Evolutionary conservation across 1,284 basidiomycete genomes (phyloP).

Genomic region (Microbotryomycetes sp.): DNA sequence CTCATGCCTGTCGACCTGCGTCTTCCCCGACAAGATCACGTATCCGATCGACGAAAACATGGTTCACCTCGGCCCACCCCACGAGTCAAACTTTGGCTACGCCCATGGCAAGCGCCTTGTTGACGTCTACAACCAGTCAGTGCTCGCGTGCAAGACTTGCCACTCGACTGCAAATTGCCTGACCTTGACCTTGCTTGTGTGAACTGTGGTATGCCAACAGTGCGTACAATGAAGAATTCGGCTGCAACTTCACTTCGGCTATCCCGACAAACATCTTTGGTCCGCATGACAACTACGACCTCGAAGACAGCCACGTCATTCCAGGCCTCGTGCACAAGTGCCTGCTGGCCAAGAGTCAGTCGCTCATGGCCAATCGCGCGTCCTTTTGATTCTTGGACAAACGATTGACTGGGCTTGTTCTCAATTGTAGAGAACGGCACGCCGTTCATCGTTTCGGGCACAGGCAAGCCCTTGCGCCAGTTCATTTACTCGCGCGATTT

Average conservation of each 20-base stretch:
- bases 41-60: constrained; percentile 86
- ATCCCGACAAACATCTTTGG: constrained; percentile 91
- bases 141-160: constrained; percentile 9
- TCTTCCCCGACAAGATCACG: constrained; percentile 70
- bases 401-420: constrained; percentile 2
- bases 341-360: constrained; percentile 70
- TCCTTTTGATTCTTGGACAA: not conserved
- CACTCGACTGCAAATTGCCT: not conserved
- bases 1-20: constrained; percentile 79
- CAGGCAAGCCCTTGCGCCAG: constrained; percentile 78
- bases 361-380: not conserved
- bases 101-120: constrained; percentile 88
- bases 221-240: constrained; percentile 84
- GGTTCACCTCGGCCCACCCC: constrained; percentile 78
- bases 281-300: constrained; percentile 48
- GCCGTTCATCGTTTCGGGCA: constrained; percentile 72
- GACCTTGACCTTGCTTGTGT: not conserved
- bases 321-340: constrained; percentile 83
- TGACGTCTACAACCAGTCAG: constrained; percentile 82
- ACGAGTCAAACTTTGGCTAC: constrained; percentile 84
- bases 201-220: constrained; percentile 42
- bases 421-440: constrained; percentile 61
- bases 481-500: constrained; percentile 91
- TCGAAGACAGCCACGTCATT: constrained; percentile 83
- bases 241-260: constrained; percentile 80